Base-by-base conservation (phyloP, 2,329 filamentous ascomycete species). In the Graphilbum ipis-grandicollis region DNA sequence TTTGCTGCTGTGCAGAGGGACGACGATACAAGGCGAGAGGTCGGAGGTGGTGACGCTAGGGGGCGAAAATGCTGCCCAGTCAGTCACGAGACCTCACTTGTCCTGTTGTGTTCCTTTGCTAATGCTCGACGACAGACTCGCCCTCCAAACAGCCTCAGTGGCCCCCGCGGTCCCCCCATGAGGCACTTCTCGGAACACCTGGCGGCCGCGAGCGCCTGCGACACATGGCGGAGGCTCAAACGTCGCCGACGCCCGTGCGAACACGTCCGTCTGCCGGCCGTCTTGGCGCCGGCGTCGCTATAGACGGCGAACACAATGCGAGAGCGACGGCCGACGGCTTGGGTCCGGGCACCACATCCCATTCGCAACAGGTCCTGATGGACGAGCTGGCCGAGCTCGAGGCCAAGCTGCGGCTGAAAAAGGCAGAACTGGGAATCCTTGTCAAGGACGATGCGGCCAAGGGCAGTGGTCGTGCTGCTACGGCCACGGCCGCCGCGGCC, bases 351-450 rank as follows among this genome's bases (percentile, higher is more conserved):
- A 12, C 23, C 23, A 25, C 23, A 25, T n/a, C n/a, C n/a, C n/a
- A 25, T 8, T 25, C 23, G 23, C 23, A 25, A 12, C 8, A 25
- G 12, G 14, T n/a, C 26, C 26, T 28, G 14, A 13, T 28, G 6
- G 14, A n/a, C 5, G 26, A 28, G 12, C 26, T 28, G 26, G 12
- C 12, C 9, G 26, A 28, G 14, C 26, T 28, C 9, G 26, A 28
- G 14, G 14, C 9, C 7, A 77, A 79, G 41, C 59, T 96, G 36
- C 90, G 79, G 55, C 57, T 96, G 44, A 96, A 94, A 56, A 85
- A 79, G 50, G 60, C 96, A 13, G 81, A 90, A 13, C 5, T 23
- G 21, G 53, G n/a, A n/a, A n/a, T n/a, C n/a, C n/a, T n/a, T n/a
- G n/a, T n/a, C n/a, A n/a, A n/a, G n/a, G n/a, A n/a, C n/a, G n/a